These are phyloP conservation scores for Arxiozyma heterogenica DNA, from an alignment of 1,139 yeast genomes.

Conservation along the genomic window DNA sequence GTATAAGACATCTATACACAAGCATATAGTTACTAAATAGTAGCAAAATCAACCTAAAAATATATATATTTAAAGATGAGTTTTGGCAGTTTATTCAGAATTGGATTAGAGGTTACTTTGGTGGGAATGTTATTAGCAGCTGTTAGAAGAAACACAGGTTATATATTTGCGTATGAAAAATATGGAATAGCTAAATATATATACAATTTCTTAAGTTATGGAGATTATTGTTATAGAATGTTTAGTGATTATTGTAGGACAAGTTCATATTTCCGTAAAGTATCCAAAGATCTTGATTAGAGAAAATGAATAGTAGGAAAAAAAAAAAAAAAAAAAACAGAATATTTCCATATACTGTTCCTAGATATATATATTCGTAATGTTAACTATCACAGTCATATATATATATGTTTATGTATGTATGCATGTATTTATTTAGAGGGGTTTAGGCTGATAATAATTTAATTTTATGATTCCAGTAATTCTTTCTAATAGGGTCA, in stretches of 20 bases:
- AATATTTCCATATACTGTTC: not conserved
- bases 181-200: conserved; percentile 49
- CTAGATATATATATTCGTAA: conserved; percentile 2
- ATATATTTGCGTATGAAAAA: conserved; percentile 31
- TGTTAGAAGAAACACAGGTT: conserved; percentile 55
- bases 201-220: conserved; percentile 44
- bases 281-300: conserved; percentile 2
- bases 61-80: conserved; percentile 5
- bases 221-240: conserved; percentile 33
- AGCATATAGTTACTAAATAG: too few relatives aligned
- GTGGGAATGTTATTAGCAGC: conserved; percentile 59
- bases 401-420: not conserved
- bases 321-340: too few relatives aligned
- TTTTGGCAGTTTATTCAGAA: conserved; percentile 22
- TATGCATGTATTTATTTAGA: too few relatives aligned
- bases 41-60: too few relatives aligned
- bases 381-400: too few relatives aligned
- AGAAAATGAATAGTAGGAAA: too few relatives aligned
- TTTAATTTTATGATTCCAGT: conserved; percentile 41
- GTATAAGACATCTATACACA: too few relatives aligned
- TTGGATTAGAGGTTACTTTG: conserved; percentile 45
- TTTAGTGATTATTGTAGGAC: conserved; percentile 6
- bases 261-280: conserved; percentile 17
- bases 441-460: conserved; percentile 3
- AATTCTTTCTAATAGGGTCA: conserved; percentile 61